Conservation (phyloP, 768 basidiomycete genomes). For the Termitomyces sp. region DNA sequence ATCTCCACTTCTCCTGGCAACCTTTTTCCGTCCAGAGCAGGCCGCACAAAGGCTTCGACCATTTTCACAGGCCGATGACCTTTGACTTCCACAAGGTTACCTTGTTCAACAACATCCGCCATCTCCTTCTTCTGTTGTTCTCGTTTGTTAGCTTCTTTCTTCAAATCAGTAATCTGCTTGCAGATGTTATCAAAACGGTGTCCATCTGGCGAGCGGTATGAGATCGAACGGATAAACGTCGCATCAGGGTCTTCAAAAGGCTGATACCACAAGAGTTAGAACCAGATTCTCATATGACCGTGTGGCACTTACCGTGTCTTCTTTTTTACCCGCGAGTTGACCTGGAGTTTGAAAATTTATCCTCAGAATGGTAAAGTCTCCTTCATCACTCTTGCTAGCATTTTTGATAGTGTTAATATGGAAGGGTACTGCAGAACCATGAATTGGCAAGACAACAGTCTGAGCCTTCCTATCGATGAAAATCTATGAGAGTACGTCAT, state of each 20-base stretch:
- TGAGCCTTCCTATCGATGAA: slow-evolving; percentile 87
- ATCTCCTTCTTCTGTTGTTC: slow-evolving; percentile 98
- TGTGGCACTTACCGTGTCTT: slow-evolving; percentile 71
- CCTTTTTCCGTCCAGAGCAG: slow-evolving; percentile 91
- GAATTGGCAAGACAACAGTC: slow-evolving; percentile 86
- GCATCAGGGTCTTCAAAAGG: slow-evolving; percentile 96
- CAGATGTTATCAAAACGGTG: slow-evolving; percentile 86
- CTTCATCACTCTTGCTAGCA: slow-evolving; percentile 95
- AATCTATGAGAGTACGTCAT: slow-evolving; percentile 48
- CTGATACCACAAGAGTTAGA: slow-evolving; percentile 29
- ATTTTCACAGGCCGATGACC: slow-evolving; percentile 82
- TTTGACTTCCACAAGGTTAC: slow-evolving; percentile 81
- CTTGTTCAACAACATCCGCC: slow-evolving; percentile 98
- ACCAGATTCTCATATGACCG: background rate
- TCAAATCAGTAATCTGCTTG: slow-evolving; percentile 91
- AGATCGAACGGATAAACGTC: slow-evolving; percentile 92
- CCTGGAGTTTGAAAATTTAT: slow-evolving; percentile 99
- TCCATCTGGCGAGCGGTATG: slow-evolving; percentile 86
- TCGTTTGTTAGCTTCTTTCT: slow-evolving; percentile 95
- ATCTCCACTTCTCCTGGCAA: slow-evolving; percentile 98
- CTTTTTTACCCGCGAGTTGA: slow-evolving; percentile 95
- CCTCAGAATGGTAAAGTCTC: slow-evolving; percentile 88
- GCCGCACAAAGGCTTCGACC: slow-evolving; percentile 89
- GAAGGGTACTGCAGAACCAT: slow-evolving; percentile 95
- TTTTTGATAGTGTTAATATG: slow-evolving; percentile 99